Base-by-base conservation (phyloP, 2,329 filamentous ascomycete species). In the Fusarium brachygibbosum region DNA sequence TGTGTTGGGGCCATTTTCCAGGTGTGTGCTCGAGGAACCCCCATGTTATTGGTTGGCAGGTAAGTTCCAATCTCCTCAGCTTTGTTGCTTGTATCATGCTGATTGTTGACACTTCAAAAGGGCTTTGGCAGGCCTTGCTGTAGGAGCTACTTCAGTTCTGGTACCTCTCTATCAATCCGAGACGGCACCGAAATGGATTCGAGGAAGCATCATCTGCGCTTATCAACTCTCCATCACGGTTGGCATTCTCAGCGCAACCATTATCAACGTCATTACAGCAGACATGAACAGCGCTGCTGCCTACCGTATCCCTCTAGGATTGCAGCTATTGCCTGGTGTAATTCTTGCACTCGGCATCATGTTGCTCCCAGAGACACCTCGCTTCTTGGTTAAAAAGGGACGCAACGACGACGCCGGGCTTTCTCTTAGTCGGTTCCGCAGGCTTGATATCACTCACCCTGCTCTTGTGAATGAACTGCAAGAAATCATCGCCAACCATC, bases 91-190 rank as follows among this genome's bases (percentile, higher is more conserved):
- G 8, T 5, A 5, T 3, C 9, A 4, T 25, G 25, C 54, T 60
- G 5, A 60, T 6, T 12, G 4, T 2, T 38, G 13, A 8, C 28
- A 12, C 10, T 16, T 21, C 19, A 6, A 17, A 34, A 89, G 88
- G 70, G 86, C 89, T 63, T 82, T 94, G 63, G 91, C 91, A 58
- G 91, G 91, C 64, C 82, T 92, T 31, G 91, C 91, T 70, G 90
- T 94, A 19, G 91, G 91, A 45, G 82, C 87, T 59, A 86, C 93
- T 42, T 92, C 90, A 17, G 88, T 91, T n/a, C 83, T 91, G 51
- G 88, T 94, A 28, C 91, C 91, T n/a, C 82, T 94, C 9, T 94
- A 94, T 76, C 91, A 94, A 77, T 93, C 91, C 2, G 92, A 94
- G 79, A 93, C 92, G 82, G 89, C 91, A 0, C 92, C 92, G 3